Evolutionary conservation across 306 rosid genomes (phyloP), one percentile per base, ranked within the genome.

Genomic region (Hippophae gyantsensis): DNA sequence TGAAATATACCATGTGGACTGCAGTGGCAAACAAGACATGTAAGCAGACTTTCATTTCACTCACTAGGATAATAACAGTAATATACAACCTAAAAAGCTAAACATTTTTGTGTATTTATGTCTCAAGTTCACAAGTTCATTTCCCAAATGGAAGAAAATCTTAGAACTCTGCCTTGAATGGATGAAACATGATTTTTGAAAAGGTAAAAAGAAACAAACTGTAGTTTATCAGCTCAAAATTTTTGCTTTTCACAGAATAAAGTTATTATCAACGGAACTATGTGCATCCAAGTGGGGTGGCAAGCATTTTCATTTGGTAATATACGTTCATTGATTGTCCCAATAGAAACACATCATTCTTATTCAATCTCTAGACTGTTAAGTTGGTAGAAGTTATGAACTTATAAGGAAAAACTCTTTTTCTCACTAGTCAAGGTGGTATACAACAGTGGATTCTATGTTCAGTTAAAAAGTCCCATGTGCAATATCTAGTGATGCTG

Each of bases 1-100:
- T 88, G 99, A 68, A 93, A 93, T 77, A 93, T 88, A 65, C 99
- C 99, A 48, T 93, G 95, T 6, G 97, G 95, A 74, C 99, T 93
- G 95, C 80, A 82, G 52, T 62, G 58, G 70, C 53, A 73, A 40
- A 56, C 68, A n/a, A 75, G 68, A 72, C 53, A 52, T 41, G 51
- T 61, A 62, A 70, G 69, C 53, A 56, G 11, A 58, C 13, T 18
- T 18, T 18, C 23, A 18, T 18, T 18, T 18, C 23, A 18, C 23
- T 18, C 38, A 62, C 26, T 48, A 51, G 1, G 44, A 41, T 7
- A 13, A 48, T 27, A 26, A 43, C 42, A 56, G 25, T 51, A 46
- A 43, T n/a, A 0, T 49, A 23, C 8, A 42, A 32, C 38, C 5
- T 2, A 32, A 32, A 32, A 32, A 32, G 5, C 38, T 32, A 32